Percentiles rank a stretch among this genome's conserved stretches.
phyloP scores from a whole-genome alignment of 331 rosid genomes.

The Pyracantha coccinea region DNA sequence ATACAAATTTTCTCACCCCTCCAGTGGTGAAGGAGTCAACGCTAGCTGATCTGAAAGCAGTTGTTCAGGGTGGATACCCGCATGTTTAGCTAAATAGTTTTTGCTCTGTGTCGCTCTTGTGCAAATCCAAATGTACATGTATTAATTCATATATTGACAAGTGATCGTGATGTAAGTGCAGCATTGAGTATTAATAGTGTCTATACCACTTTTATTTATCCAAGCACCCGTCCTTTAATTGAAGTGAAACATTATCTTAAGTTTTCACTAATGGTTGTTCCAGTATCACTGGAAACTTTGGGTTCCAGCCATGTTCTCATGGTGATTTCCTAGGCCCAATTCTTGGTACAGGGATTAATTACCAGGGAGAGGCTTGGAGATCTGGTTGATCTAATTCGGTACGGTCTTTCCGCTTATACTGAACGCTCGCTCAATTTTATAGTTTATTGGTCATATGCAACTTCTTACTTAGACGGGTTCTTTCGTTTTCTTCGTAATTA shows the following conservation, averaged over 20 bases:
- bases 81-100: constrained; percentile 37
- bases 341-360: constrained; percentile 88
- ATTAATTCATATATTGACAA: constrained; percentile 62
- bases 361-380: constrained; percentile 83
- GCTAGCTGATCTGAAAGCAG: constrained; percentile 71
- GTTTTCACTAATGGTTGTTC: constrained; percentile 14
- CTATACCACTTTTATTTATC: constrained; percentile 3
- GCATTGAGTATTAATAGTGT: constrained; percentile 25
- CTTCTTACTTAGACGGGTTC: neutral
- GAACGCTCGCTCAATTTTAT: neutral
- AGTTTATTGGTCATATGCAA: neutral
- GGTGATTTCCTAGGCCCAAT: constrained; percentile 92
- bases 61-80: constrained; percentile 91
- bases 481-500: neutral
- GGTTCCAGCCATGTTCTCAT: constrained; percentile 74
- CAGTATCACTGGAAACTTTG: constrained; percentile 85
- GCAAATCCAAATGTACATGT: too few species aligned
- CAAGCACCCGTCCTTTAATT: constrained; percentile 7
- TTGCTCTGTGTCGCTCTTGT: neutral
- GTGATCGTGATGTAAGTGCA: constrained; percentile 75
- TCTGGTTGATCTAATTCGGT: constrained; percentile 82
- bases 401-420: neutral
- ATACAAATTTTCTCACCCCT: constrained; percentile 81
- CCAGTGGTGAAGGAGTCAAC: constrained; percentile 85
- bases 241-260: neutral